Evolutionary conservation across 2,329 filamentous ascomycete genomes (phyloP).

Genomic region (Zelopaecilomyces penicillatus): DNA sequence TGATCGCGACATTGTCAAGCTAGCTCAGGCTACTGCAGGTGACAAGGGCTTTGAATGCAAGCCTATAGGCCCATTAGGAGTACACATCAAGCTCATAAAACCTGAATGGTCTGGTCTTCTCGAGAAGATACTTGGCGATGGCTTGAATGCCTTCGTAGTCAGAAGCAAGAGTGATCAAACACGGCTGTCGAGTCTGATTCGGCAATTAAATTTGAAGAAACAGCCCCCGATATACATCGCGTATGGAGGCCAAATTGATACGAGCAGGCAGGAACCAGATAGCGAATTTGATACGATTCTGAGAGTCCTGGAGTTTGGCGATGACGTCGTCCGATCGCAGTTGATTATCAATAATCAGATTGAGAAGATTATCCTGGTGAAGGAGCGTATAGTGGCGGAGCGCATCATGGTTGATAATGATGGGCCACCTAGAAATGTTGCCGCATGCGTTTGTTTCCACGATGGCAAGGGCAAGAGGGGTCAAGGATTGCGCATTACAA

Average conservation of each 20-base stretch:
- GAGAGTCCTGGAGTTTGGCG: conserved; percentile 72
- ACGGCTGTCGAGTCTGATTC: conserved; percentile 59
- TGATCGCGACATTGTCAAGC: conserved; percentile 48
- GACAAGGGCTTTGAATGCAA: conserved; percentile 60
- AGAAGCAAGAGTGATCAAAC: conserved; percentile 66
- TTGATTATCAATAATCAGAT: conserved; percentile 76
- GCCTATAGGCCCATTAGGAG: conserved; percentile 78
- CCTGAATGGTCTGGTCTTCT: conserved; percentile 77
- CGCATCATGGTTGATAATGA: conserved; percentile 57
- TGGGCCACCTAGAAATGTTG: conserved; percentile 58
- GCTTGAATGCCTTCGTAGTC: conserved; percentile 72
- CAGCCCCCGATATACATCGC: conserved; percentile 31
- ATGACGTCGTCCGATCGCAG: conserved; percentile 68
- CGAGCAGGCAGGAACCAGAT: conserved; percentile 58
- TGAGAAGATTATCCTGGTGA: conserved; percentile 76
- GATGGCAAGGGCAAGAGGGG: conserved; percentile 46
- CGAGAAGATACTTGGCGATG: conserved; percentile 65
- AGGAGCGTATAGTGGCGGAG: conserved; percentile 57
- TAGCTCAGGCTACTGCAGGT: conserved; percentile 61
- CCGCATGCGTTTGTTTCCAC: conserved; percentile 60
- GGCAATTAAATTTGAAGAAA: conserved; percentile 44
- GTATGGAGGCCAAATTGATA: conserved; percentile 27
- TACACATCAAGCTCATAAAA: conserved; percentile 66
- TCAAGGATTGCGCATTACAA: conserved; percentile 51
- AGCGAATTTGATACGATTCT: conserved; percentile 66